Percentiles rank a stretch among this genome's conserved stretches.
Evolutionary conservation across 495 filamentous ascomycete genomes (phyloP).

Genomic region (Hyaloscypha variabilis): DNA sequence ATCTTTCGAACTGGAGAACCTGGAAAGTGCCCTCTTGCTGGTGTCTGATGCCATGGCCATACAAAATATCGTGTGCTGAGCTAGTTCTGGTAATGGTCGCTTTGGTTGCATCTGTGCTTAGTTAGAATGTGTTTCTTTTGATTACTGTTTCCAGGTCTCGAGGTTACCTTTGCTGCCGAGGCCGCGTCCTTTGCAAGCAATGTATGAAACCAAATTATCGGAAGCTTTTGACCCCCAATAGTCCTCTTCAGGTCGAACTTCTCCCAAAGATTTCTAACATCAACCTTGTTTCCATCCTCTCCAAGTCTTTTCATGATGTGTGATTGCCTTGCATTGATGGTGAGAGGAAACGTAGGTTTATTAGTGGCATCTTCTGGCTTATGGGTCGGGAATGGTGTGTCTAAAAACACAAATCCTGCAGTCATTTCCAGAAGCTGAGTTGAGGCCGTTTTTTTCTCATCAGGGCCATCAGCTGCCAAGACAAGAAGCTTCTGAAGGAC

Average conservation of each 20-base stretch:
- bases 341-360: not conserved
- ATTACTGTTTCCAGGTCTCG: not conserved
- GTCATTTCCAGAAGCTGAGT: not conserved
- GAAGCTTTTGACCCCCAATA: not conserved
- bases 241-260: not conserved
- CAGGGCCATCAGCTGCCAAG: not conserved
- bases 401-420: not conserved
- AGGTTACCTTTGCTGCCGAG: not conserved
- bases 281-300: not conserved
- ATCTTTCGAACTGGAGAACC: not conserved
- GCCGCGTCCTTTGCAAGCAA: not conserved
- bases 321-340: not conserved
- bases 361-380: not conserved
- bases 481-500: constrained; percentile 1
- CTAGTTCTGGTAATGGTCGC: not conserved
- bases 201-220: not conserved
- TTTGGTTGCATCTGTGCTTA: not conserved
- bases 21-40: not conserved
- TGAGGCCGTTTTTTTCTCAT: not conserved
- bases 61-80: not conserved
- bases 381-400: not conserved
- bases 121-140: not conserved
- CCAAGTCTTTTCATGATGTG: not conserved
- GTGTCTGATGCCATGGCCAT: not conserved
- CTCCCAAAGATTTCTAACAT: not conserved